Conservation (phyloP, 2,329 filamentous ascomycete species). For the Epichloe uncinata region DNA sequence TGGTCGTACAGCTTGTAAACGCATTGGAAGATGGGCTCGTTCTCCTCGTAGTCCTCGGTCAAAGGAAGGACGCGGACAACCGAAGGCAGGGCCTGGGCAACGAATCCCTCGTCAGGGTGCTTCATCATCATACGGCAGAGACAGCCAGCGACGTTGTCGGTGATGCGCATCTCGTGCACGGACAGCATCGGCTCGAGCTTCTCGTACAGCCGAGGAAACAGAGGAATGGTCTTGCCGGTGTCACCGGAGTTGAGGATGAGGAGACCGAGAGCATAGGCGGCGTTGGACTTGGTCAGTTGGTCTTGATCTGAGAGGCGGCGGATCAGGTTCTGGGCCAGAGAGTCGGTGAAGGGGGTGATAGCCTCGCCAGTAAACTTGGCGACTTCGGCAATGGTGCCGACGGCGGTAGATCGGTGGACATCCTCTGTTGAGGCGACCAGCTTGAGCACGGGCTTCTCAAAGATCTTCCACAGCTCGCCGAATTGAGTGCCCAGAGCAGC, state of each 20-base stretch:
- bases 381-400: constrained; percentile 86
- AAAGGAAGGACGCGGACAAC: constrained; percentile 70
- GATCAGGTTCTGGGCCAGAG: constrained; percentile 65
- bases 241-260: constrained; percentile 72
- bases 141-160: constrained; percentile 89
- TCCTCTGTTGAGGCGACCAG: constrained; percentile 76
- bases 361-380: constrained; percentile 68
- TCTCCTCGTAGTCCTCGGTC: constrained; percentile 92
- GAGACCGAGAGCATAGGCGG: constrained; percentile 80
- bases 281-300: constrained; percentile 84
- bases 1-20: constrained; percentile 72
- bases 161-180: constrained; percentile 63
- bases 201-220: constrained; percentile 64
- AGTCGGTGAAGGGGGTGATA: constrained; percentile 69
- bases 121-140: constrained; percentile 84
- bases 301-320: constrained; percentile 86
- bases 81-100: constrained; percentile 68
- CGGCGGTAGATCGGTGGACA: constrained; percentile 76
- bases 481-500: constrained; percentile 72
- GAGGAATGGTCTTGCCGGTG: constrained; percentile 52
- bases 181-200: constrained; percentile 80
- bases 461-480: constrained; percentile 84
- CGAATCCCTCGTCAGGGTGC: constrained; percentile 69
- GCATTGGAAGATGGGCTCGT: constrained; percentile 84
- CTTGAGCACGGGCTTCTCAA: constrained; percentile 82